phyloP scores from a whole-genome alignment of 2,329 filamentous ascomycete species.

The Rosellinia necatrix region DNA sequence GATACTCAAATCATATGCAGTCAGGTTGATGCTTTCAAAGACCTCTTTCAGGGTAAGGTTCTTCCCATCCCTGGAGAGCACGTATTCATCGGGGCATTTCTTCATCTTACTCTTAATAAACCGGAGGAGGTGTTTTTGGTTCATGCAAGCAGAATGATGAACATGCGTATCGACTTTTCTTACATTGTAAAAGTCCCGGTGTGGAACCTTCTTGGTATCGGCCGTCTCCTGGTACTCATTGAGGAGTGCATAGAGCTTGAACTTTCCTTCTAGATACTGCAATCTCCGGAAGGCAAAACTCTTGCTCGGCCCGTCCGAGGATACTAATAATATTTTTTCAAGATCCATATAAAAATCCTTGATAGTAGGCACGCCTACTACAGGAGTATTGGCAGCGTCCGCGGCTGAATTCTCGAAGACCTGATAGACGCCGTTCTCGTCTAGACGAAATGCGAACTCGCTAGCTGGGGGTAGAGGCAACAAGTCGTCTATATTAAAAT shows the following conservation, averaged over 20 bases:
- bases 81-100: constrained; percentile 92
- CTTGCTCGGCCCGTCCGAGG: constrained; percentile 93
- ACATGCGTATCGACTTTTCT: constrained; percentile 99
- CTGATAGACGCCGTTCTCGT: constrained; percentile 87
- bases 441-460: constrained; percentile 76
- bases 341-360: constrained; percentile 96
- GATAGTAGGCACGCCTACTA: constrained; percentile 85
- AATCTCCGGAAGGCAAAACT: constrained; percentile 94
- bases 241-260: constrained; percentile 88
- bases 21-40: constrained; percentile 96
- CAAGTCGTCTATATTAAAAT: constrained; percentile 82
- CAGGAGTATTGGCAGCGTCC: constrained; percentile 66
- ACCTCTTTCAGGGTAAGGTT: constrained; percentile 90
- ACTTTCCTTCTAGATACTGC: constrained; percentile 95
- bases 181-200: constrained; percentile 99
- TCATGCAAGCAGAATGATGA: constrained; percentile 99
- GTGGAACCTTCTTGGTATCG: constrained; percentile 95
- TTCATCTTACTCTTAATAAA: constrained; percentile 99
- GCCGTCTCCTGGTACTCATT: constrained; percentile 99
- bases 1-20: constrained; percentile 96
- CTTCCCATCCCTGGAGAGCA: constrained; percentile 89
- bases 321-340: constrained; percentile 83
- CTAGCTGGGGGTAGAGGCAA: constrained; percentile 73
- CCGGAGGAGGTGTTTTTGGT: constrained; percentile 95
- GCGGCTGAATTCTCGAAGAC: constrained; percentile 76